Evolutionary conservation across 1,284 basidiomycete genomes (phyloP).

Genomic region (Paramarasmius palmivorus): DNA sequence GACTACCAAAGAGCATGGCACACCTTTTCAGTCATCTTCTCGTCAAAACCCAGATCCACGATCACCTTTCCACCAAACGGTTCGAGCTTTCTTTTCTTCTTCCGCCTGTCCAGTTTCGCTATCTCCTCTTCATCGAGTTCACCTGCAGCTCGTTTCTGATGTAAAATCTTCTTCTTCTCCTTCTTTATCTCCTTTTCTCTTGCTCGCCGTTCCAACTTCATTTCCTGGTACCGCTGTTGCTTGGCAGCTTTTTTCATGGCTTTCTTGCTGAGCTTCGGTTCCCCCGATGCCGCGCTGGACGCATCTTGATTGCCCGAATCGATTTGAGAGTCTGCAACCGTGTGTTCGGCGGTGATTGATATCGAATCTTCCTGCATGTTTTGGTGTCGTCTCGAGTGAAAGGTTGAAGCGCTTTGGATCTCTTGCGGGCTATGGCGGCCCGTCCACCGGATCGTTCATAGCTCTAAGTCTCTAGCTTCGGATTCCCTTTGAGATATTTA

Average conservation of each 20-base stretch:
- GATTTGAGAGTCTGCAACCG: background rate
- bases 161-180: conserved; percentile 58
- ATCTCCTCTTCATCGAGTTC: conserved; percentile 51
- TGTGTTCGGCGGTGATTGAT: no score
- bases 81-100: conserved; percentile 42
- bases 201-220: conserved; percentile 76
- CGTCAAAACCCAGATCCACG: conserved; percentile 93
- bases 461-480: background rate
- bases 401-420: no score
- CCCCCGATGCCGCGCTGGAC: conserved; percentile 18
- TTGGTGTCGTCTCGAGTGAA: no score
- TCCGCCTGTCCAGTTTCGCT: conserved; percentile 37
- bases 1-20: conserved; percentile 25
- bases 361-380: no score
- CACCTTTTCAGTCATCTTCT: conserved; percentile 93
- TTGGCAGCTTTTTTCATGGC: conserved; percentile 79
- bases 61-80: conserved; percentile 77
- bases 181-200: conserved; percentile 73
- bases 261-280: conserved; percentile 63
- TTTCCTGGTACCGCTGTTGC: conserved; percentile 62
- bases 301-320: conserved; percentile 4
- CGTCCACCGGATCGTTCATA: no score
- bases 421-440: no score
- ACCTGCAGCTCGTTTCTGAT: conserved; percentile 54
- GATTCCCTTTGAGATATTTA: background rate